Evolutionary conservation across 768 basidiomycete species (phyloP), one percentile per base, ranked within the genome.

Genomic region (Phlebiopsis flavidoalba): DNA sequence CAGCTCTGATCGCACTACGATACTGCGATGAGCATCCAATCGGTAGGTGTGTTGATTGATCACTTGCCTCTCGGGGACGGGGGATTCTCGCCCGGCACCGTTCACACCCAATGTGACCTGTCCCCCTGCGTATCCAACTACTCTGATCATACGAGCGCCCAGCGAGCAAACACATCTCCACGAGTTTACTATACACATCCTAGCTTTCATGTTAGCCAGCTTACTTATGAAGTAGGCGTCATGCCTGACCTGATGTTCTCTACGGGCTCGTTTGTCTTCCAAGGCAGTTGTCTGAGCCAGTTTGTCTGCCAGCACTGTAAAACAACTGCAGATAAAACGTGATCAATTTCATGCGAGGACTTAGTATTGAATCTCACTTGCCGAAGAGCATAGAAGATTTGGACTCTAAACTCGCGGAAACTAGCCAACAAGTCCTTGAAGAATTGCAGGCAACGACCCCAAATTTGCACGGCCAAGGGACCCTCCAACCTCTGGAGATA

Each of bases 401-500:
- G 87, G 0, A 80, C 64, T 64, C 88, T 89, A 73, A 88, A 89
- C 33, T 88, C 86, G 31, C 86, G 81, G 21, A 84, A 76, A 53
- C 77, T 82, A 43, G 77, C 79, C n/a, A 83, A 73, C 21, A 96
- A 71, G 22, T 98, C 95, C 68, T 89, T 92, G 7, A 86, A 83
- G 47, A 98, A 76, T 53, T 86, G 83, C 63, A 92, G 76, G 67
- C 87, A 88, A 19, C 91, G 83, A 47, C 76, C 73, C 96, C 96
- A 98, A 19, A 98, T 90, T 74, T 98, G 97, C 11, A 95, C 79
- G 3, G 93, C 95, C 37, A 97, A 76, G 0, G 97, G 93, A 0
- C 93, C 93, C 72, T 98, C 97, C 46, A 98, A 73, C 10, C 87
- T 83, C 17, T 75, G 75, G 31, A 98, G 71, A 69, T 98, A 98